Base-by-base conservation (phyloP, 1,139 yeast genomes). In the Nakaseomyces sp. region DNA sequence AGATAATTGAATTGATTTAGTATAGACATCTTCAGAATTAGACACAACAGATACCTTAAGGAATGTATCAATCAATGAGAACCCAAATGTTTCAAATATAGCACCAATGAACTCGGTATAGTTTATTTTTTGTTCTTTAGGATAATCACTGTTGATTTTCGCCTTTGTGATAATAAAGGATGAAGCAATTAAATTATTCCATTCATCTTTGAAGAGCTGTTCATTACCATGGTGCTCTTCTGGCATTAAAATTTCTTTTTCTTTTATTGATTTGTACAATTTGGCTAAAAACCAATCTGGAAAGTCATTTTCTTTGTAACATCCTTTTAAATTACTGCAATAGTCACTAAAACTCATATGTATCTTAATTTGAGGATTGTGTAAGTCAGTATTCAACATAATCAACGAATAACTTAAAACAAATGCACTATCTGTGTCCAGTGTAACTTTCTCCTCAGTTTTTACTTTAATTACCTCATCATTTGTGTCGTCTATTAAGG, bases 161-260 rank as follows among this genome's bases (percentile, higher is more conserved):
- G 54, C 47, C 20, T 63, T 61, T 2, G 60, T 57, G 5, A 58
- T 40, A 1, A 64, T 61, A 13, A 63, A 57, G 35, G 52, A 77
- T 63, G 68, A 58, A 2, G 85, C 74, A 42, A 88, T 76, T 52
- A 86, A 67, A 50, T 84, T 83, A 54, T 83, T 82, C 98, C 98
- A 91, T 13, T 81, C 77, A 57, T 84, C 89, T 58, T 88, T 96
- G 65, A 88, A 89, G 78, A 95, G 81, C 56, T 83, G 87, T 42
- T 79, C 79, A 2, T 83, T 74, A 18, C 78, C 80, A 57, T 81
- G 87, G 55, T 88, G 96, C 59, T 91, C 98, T 54, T 89, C 97
- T 0, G 97, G 97, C 88, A 91, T 85, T 44, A 91, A 86, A 50
- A 91, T 89, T 63, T 91, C 98, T 43, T 84, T 75, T 42, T 81